Evolutionary conservation across 1,139 yeast species (phyloP).

Genomic region (Kluyveromyces sp.): DNA sequence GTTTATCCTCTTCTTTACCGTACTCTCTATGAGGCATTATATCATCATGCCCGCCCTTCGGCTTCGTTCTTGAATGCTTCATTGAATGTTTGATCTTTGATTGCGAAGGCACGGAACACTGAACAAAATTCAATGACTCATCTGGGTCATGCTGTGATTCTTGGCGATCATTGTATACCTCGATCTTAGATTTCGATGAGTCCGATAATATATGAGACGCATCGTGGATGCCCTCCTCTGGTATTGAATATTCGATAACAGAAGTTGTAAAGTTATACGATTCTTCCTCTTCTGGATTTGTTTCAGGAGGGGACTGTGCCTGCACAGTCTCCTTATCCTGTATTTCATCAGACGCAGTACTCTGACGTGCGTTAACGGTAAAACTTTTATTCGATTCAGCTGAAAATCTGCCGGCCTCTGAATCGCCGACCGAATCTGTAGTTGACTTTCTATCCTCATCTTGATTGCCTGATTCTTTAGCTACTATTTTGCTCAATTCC

Average conservation of each 20-base stretch:
- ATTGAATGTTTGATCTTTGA: slow-evolving; percentile 28
- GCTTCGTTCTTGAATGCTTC: slow-evolving; percentile 29
- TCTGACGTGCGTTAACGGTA: slow-evolving; percentile 5
- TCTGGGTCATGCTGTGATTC: slow-evolving; percentile 1
- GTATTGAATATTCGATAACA: slow-evolving; percentile 29
- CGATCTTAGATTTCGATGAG: slow-evolving; percentile 18
- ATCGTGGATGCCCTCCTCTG: slow-evolving; percentile 20
- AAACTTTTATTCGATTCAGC: background rate
- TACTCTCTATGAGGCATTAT: slow-evolving; percentile 33
- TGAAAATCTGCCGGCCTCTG: background rate
- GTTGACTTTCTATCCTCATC: background rate
- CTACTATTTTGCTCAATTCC: slow-evolving; percentile 16
- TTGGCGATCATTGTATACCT: slow-evolving; percentile 14
- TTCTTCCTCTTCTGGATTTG: slow-evolving; percentile 15
- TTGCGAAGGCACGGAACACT: slow-evolving; percentile 13
- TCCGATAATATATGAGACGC: slow-evolving; percentile 1
- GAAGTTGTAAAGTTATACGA: slow-evolving; percentile 24
- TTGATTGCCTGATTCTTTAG: slow-evolving; percentile 11
- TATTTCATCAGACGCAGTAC: background rate
- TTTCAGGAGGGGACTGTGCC: slow-evolving; percentile 8
- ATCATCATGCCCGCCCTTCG: slow-evolving; percentile 33
- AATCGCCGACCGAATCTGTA: background rate
- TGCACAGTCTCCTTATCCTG: background rate
- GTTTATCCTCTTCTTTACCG: slow-evolving; percentile 16
- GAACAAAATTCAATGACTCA: slow-evolving; percentile 8